phyloP scores from a whole-genome alignment of 2,329 filamentous ascomycete genomes.

The Colletotrichum sp. region DNA sequence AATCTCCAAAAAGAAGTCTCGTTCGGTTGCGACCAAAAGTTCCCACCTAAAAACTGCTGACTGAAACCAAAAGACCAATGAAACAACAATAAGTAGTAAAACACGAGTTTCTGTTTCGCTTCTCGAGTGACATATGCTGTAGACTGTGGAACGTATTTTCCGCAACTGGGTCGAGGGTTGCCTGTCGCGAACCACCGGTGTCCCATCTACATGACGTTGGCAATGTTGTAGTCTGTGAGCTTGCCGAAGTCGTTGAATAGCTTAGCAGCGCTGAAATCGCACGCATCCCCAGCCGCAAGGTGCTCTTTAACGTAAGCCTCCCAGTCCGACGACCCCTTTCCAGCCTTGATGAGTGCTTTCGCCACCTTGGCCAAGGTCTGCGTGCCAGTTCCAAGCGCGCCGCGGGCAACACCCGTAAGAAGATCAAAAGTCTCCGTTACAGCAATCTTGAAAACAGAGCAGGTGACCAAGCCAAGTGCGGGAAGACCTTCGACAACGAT shows the following conservation, averaged over 20 bases:
- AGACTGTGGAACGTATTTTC: not conserved
- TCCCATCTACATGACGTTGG: not conserved
- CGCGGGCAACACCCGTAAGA: not conserved
- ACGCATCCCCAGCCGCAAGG: not conserved
- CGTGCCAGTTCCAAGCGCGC: not conserved
- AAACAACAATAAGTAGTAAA: not conserved
- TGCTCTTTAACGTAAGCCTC: not conserved
- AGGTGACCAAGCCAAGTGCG: not conserved
- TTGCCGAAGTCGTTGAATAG: not conserved
- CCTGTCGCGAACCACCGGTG: not conserved
- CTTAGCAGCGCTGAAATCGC: not conserved
- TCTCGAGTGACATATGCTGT: not conserved
- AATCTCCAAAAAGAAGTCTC: not conserved
- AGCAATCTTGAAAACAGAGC: not conserved
- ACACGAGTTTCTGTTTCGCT: not conserved
- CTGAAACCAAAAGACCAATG: not conserved
- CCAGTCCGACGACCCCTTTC: not conserved
- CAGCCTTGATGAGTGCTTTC: not conserved
- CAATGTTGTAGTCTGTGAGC: not conserved
- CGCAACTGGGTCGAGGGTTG: not conserved
- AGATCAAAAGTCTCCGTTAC: not conserved
- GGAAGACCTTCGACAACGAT: not conserved
- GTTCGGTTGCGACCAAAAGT: not conserved
- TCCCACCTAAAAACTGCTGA: not conserved
- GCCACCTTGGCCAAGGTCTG: not conserved